A percentile compares a stretch with the other conserved stretches of the same genome.
Conservation (phyloP, 2,329 filamentous ascomycete species). For the Talaromyces sp. region DNA sequence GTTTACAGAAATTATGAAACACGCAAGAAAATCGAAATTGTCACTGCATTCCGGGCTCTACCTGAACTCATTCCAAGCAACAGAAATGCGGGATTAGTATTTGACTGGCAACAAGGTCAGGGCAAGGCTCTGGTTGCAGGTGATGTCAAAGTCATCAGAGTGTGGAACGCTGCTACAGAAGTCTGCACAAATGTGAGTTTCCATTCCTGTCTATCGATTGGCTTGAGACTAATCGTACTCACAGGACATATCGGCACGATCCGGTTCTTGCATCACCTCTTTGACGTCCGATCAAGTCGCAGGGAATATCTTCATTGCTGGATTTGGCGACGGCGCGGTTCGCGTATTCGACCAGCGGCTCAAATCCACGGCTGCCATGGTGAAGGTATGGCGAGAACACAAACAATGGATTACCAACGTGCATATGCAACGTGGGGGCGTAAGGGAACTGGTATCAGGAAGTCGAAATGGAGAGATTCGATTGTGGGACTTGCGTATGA, state of each 20-base stretch:
- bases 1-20: conserved; percentile 91
- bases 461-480: conserved; percentile 91
- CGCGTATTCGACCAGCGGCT: conserved; percentile 88
- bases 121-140: conserved; percentile 93
- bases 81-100: conserved; percentile 90
- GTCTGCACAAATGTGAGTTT: conserved; percentile 67
- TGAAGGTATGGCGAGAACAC: conserved; percentile 95
- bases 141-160: conserved; percentile 88
- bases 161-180: conserved; percentile 94
- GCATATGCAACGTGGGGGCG: conserved; percentile 92
- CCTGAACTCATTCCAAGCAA: conserved; percentile 93
- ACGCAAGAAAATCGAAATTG: conserved; percentile 71
- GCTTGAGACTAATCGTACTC: neutral
- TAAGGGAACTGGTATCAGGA: conserved; percentile 84
- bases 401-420: conserved; percentile 93
- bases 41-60: conserved; percentile 84
- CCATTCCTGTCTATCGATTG: neutral
- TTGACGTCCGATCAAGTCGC: conserved; percentile 97
- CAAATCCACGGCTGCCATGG: conserved; percentile 83
- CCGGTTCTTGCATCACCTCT: conserved; percentile 91
- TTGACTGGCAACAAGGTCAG: conserved; percentile 98
- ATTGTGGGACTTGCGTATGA: conserved; percentile 93
- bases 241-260: conserved; percentile 85
- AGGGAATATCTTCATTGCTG: conserved; percentile 90
- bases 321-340: conserved; percentile 92